phyloP scores from a whole-genome alignment of 2,329 filamentous ascomycete species.

The Apiospora hydei region DNA sequence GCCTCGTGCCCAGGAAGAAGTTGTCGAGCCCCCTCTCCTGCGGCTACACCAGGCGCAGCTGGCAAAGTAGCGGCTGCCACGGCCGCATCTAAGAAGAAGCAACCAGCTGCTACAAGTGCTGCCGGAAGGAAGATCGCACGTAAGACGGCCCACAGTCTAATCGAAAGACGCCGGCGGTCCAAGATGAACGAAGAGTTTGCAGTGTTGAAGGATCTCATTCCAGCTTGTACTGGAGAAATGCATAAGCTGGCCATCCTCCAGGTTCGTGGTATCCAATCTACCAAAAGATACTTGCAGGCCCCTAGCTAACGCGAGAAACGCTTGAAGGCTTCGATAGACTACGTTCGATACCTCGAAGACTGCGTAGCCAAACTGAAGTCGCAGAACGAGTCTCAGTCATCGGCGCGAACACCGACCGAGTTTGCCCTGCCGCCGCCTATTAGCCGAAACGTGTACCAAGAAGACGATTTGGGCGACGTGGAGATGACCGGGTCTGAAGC shows the following conservation, averaged over 20 bases:
- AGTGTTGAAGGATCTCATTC: conserved; percentile 92
- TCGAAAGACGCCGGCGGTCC: conserved; percentile 85
- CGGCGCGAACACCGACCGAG: conserved; percentile 39
- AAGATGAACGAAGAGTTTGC: conserved; percentile 99
- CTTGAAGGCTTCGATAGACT: conserved; percentile 88
- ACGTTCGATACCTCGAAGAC: conserved; percentile 90
- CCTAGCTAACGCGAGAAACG: conserved; percentile 23
- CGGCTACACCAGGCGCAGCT: conserved; percentile 23
- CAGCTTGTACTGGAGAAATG: conserved; percentile 96
- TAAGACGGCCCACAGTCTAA: conserved; percentile 95
- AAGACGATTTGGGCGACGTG: conserved; percentile 53
- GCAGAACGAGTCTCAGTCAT: conserved; percentile 49
- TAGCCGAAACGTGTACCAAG: conserved; percentile 36
- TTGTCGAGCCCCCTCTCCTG: conserved; percentile 33
- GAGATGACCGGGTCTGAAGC: conserved; percentile 67
- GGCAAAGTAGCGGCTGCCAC: conserved; percentile 33
- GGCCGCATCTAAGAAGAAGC: conserved; percentile 73
- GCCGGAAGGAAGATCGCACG: conserved; percentile 94
- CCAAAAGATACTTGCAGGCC: background rate
- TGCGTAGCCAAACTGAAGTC: conserved; percentile 83
- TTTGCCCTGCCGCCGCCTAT: conserved; percentile 40
- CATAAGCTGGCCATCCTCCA: conserved; percentile 96
- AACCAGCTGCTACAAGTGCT: conserved; percentile 76
- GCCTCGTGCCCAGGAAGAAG: conserved; percentile 58
- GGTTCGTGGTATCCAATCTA: conserved; percentile 54